Conservation (phyloP, 2,329 filamentous ascomycete genomes). For the Xenosphaeropsis pyriputrescens region DNA sequence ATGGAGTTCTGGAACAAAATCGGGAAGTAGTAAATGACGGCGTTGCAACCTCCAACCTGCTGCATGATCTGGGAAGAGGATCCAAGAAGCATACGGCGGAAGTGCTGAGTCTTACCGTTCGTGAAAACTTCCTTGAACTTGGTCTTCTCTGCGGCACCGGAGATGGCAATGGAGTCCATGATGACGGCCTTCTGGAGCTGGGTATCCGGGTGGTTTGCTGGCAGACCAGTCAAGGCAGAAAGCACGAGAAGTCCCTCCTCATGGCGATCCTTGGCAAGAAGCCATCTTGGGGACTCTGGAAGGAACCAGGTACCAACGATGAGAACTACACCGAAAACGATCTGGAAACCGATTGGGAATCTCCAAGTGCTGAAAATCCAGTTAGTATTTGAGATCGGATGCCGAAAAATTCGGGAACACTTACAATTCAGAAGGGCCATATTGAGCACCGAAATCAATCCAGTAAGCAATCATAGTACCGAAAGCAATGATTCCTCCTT, state of each 20-base stretch:
- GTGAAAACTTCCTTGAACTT: constrained; percentile 29
- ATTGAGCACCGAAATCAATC: constrained; percentile 96
- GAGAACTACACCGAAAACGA: constrained; percentile 76
- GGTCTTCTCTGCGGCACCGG: constrained; percentile 15
- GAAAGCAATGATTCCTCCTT: constrained; percentile 41
- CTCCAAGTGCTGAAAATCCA: constrained; percentile 52
- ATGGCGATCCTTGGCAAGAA: constrained; percentile 89
- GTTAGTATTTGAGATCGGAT: too few relatives aligned
- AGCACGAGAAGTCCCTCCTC: constrained; percentile 97
- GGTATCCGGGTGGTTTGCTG: constrained; percentile 26
- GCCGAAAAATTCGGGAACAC: too few relatives aligned
- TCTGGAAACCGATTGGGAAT: constrained; percentile 78
- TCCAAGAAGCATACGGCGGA: constrained; percentile 35
- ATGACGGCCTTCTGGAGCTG: constrained; percentile 17
- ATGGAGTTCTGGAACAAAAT: constrained; percentile 34
- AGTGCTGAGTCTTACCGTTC: constrained; percentile 36
- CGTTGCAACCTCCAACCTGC: constrained; percentile 30
- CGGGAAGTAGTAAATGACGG: constrained; percentile 31
- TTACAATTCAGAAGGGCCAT: constrained; percentile 56
- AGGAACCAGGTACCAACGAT: constrained; percentile 77
- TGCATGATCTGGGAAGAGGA: constrained; percentile 35
- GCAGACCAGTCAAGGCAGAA: constrained; percentile 72
- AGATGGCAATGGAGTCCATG: constrained; percentile 21
- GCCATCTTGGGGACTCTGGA: constrained; percentile 93
- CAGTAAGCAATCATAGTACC: constrained; percentile 80